Conservation (phyloP, 108 stramenopile genomes). For the Stephanodiscus triporus region DNA sequence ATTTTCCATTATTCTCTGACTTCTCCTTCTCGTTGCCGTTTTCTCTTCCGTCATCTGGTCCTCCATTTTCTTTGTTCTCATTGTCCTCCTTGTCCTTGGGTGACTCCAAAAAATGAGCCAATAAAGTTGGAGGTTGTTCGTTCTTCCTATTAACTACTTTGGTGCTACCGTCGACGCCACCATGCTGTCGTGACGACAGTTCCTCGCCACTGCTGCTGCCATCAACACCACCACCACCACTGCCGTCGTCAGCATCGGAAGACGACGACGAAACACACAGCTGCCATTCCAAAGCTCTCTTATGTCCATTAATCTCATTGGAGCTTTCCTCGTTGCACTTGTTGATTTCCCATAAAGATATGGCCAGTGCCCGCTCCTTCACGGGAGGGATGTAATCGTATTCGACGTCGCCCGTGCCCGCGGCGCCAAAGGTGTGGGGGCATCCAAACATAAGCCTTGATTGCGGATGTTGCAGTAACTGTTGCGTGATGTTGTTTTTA, state of each 20-base stretch:
- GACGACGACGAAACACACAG: neutral
- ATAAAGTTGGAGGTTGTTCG: slow-evolving; percentile 8
- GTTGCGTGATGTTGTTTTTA: neutral
- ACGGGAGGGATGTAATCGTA: slow-evolving; percentile 27
- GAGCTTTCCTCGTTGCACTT: slow-evolving; percentile 4
- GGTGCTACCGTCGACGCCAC: neutral
- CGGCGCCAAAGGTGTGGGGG: slow-evolving; percentile 32
- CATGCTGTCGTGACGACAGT: neutral
- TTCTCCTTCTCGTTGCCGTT: neutral
- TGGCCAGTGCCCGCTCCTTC: slow-evolving; percentile 27
- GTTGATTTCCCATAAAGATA: slow-evolving; percentile 26
- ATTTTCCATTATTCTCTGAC: neutral
- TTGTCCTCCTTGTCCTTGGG: neutral
- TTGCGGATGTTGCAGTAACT: neutral
- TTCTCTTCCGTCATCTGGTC: neutral
- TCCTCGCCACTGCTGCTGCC: neutral
- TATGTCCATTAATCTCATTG: slow-evolving; percentile 21
- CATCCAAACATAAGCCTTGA: slow-evolving; percentile 18
- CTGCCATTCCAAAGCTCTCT: slow-evolving; percentile 21
- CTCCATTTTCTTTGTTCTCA: slow-evolving; percentile 1
- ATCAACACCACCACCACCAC: slow-evolving; percentile 1
- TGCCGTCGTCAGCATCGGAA: neutral
- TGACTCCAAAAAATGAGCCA: neutral
- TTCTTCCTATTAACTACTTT: neutral
- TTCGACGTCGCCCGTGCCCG: slow-evolving; percentile 12